A percentile compares a stretch with the other conserved stretches of the same genome.
phyloP scores from a whole-genome alignment of 495 filamentous ascomycete genomes.

The Symbiotaphrina buchneri region DNA sequence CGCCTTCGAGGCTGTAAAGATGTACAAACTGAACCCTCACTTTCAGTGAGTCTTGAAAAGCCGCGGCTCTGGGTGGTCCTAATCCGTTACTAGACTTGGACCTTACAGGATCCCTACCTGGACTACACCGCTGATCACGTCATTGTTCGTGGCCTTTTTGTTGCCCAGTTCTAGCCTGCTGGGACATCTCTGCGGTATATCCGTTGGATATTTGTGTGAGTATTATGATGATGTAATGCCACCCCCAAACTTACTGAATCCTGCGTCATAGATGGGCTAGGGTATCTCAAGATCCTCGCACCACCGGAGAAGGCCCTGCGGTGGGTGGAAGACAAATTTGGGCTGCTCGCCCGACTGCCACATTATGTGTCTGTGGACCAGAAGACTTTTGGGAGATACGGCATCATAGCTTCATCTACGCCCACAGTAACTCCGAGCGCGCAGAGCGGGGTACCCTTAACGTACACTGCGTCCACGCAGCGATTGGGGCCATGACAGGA shows the following conservation, averaged over 20 bases:
- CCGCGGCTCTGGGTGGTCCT: conserved; percentile 4
- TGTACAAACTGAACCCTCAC: conserved; percentile 47
- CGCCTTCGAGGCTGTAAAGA: conserved; percentile 63
- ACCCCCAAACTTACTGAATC: conserved; percentile 9
- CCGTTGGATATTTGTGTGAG: conserved; percentile 71
- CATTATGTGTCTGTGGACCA: conserved; percentile 86
- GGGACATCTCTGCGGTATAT: conserved; percentile 65
- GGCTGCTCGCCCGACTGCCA: conserved; percentile 57
- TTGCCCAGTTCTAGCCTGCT: conserved; percentile 63
- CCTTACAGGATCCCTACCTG: conserved; percentile 72
- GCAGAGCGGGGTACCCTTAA: conserved; percentile 28
- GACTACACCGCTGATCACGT: conserved; percentile 59
- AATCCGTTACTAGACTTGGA: conserved; percentile 21
- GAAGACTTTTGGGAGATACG: conserved; percentile 89
- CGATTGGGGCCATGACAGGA: conserved; percentile 33
- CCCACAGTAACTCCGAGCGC: conserved; percentile 9
- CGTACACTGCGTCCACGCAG: conserved; percentile 35
- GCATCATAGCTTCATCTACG: conserved; percentile 48
- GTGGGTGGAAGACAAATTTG: conserved; percentile 68
- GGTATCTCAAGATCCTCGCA: conserved; percentile 64
- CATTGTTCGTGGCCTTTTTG: conserved; percentile 47
- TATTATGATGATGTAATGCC: conserved; percentile 8
- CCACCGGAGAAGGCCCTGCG: conserved; percentile 63
- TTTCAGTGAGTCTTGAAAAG: conserved; percentile 25
- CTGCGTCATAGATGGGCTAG: conserved; percentile 39